Conservation (phyloP, 164 flowering plant genomes). For the Liquidambar formosana region DNA sequence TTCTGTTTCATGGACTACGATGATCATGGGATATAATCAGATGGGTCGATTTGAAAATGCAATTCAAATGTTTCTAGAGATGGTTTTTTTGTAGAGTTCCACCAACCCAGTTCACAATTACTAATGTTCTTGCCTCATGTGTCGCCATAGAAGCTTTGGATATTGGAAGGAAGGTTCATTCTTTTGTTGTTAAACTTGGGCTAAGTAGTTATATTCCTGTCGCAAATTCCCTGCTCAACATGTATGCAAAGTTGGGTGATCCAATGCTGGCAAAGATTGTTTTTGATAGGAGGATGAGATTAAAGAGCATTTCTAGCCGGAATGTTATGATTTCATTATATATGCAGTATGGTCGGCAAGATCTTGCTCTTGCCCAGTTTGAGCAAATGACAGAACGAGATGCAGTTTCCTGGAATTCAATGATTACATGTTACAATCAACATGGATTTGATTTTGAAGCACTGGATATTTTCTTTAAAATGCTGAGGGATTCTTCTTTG, state of each 20-base stretch:
- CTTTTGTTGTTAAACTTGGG: constrained; percentile 69
- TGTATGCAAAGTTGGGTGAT: constrained; percentile 84
- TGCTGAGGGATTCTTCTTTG: constrained; percentile 36
- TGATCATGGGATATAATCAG: constrained; percentile 76
- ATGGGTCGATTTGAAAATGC: constrained; percentile 50
- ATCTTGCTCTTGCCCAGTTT: constrained; percentile 61
- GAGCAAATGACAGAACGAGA: constrained; percentile 57
- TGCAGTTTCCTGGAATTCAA: constrained; percentile 58
- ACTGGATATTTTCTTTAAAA: constrained; percentile 34
- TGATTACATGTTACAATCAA: constrained; percentile 57
- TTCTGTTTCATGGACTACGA: constrained; percentile 81
- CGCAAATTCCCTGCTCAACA: constrained; percentile 77
- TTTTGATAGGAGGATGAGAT: constrained; percentile 59
- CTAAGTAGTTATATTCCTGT: constrained; percentile 51
- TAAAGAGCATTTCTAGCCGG: constrained; percentile 49
- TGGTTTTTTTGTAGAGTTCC: constrained; percentile 42
- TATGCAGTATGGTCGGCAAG: constrained; percentile 52
- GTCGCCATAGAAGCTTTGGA: constrained; percentile 47
- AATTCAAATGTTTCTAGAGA: constrained; percentile 48
- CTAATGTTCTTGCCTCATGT: constrained; percentile 71
- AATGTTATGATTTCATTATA: constrained; percentile 64
- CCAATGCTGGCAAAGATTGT: constrained; percentile 45
- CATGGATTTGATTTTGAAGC: constrained; percentile 51
- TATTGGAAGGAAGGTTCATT: constrained; percentile 69
- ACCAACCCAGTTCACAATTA: constrained; percentile 70